Evolutionary conservation across 192 early-diverging fungal species (phyloP), one percentile per base, ranked within the genome.

Genomic region (Pilaira anomala): DNA sequence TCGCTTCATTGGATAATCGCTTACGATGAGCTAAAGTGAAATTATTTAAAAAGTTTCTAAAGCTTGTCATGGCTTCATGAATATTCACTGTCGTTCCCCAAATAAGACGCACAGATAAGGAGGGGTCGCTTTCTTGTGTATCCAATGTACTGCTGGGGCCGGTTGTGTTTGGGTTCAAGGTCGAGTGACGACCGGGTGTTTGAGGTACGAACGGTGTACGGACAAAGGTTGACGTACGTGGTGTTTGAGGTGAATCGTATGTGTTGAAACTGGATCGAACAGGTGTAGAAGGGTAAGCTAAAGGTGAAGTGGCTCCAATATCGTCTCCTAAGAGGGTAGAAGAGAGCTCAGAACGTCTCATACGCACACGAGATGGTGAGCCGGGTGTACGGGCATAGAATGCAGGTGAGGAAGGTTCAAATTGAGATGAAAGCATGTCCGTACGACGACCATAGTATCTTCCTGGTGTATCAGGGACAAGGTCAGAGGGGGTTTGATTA

Each of bases 11-110:
- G 30, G 62, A 58, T 41, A 79, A 67, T 16, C 63, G 62, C n/a
- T 80, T 83, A 49, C 80, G 78, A 63, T 85, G 71, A 48, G 69
- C 51, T 40, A 85, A 54, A 19, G 78, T 84, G 70, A 91, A 97
- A 62, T 90, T 80, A 21, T 59, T 61, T 71, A 98, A 64, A 66
- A 97, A 98, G 55, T 93, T 84, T 28, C 82, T 76, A 75, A 98
- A 98, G 25, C 76, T 75, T 1, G 59, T 52, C 79, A 92, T 93
- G 29, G 86, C 80, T 19, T 94, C 92, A 45, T 91, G 84, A 53
- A 98, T 87, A 53, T 92, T 88, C 68, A 98, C 85, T 16, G 90
- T 91, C 0, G 96, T 98, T 44, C 96, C 96, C 95, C 95, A 98
- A 63, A 98, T 96, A 28, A 84, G 68, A 19, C 86, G 80, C 26